A percentile compares a stretch with the other conserved stretches of the same genome.
Evolutionary conservation across 192 early-diverging fungal genomes (phyloP).

Genomic region (Entophlyctis helioformis): DNA sequence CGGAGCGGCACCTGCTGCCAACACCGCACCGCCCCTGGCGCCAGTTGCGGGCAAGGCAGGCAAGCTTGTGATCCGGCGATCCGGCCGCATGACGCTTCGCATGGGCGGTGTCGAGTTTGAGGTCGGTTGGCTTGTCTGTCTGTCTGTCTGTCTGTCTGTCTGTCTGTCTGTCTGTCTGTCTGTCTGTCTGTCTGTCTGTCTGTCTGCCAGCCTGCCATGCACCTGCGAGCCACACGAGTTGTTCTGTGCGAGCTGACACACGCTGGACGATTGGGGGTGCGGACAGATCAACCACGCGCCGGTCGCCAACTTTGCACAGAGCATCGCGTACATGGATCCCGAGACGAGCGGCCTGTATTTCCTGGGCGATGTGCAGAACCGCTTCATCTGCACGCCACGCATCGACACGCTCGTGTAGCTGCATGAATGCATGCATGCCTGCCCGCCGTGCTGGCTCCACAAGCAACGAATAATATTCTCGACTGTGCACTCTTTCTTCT

Average conservation of each 20-base stretch:
- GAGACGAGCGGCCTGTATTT: conserved; percentile 34
- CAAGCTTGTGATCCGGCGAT: conserved; percentile 46
- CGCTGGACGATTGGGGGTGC: not conserved
- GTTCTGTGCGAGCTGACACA: not conserved
- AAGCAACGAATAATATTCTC: too few relatives aligned
- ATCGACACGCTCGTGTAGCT: conserved; percentile 17
- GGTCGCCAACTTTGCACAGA: conserved; percentile 43
- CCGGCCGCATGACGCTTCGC: conserved; percentile 52
- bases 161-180: not conserved
- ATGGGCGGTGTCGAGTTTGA: conserved; percentile 52
- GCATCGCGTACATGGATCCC: conserved; percentile 44
- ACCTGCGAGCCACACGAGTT: not conserved
- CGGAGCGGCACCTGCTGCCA: conserved; percentile 8
- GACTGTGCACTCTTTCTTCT: too few relatives aligned
- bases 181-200: too few relatives aligned
- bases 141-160: conserved; percentile 6
- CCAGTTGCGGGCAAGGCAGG: conserved; percentile 41
- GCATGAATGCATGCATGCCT: too few relatives aligned
- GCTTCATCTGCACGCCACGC: conserved; percentile 50
- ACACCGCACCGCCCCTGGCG: conserved; percentile 2
- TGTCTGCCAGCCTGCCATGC: too few relatives aligned
- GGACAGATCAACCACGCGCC: conserved; percentile 28
- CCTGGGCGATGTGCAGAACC: conserved; percentile 42
- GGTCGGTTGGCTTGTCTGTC: too few relatives aligned
- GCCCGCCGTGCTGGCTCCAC: too few relatives aligned